Conservation (phyloP, 345 rosid species). For the Sonneratia caseolaris region DNA sequence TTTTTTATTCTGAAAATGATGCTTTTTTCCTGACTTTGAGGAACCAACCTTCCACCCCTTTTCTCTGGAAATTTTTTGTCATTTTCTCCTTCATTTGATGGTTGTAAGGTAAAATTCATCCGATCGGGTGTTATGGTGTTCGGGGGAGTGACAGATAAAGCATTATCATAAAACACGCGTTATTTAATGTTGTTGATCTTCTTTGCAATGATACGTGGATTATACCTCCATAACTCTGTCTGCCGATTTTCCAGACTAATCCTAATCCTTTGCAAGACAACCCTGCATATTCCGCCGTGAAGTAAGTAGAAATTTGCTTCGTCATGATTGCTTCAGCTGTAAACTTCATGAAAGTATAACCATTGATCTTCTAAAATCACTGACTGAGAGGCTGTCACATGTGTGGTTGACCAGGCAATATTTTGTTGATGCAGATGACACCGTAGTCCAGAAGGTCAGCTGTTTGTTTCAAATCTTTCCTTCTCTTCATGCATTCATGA, state of each 20-base stretch:
- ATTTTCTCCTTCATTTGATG: not conserved
- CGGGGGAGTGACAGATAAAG: too few relatives aligned
- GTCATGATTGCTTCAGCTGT: not conserved
- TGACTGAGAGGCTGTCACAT: not conserved
- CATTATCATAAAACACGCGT: not conserved
- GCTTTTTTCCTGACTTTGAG: too few relatives aligned
- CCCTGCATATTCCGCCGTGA: constrained; percentile 82
- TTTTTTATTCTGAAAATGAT: too few relatives aligned
- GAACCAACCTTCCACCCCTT: too few relatives aligned
- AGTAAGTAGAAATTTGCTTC: constrained; percentile 32
- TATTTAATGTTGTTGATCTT: not conserved
- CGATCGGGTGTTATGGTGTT: too few relatives aligned
- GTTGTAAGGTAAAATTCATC: not conserved
- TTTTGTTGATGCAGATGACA: constrained; percentile 74
- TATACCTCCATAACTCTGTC: too few relatives aligned
- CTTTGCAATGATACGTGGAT: not conserved
- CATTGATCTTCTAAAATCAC: not conserved
- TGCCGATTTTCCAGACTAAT: constrained; percentile 38
- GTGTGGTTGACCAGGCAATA: constrained; percentile 55
- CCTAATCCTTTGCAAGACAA: constrained; percentile 80
- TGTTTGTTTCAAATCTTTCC: not conserved
- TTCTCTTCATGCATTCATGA: not conserved
- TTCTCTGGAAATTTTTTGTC: too few relatives aligned
- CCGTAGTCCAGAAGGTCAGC: constrained; percentile 68
- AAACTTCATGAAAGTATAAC: not conserved